These are phyloP conservation scores for Erucastrum elatum DNA, from an alignment of 345 rosid species.

Conservation along the genomic window DNA sequence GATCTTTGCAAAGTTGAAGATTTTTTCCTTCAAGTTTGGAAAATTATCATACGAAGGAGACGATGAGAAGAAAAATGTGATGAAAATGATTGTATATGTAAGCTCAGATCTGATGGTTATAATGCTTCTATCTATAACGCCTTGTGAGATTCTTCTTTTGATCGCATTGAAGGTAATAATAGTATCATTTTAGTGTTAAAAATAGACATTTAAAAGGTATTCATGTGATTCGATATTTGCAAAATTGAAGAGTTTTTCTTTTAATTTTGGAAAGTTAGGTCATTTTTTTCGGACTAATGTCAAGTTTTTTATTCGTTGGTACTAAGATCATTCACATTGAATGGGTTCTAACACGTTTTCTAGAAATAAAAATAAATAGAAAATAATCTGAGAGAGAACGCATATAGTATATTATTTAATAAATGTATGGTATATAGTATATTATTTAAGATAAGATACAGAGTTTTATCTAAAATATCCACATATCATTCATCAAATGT, in stretches of 20 bases:
- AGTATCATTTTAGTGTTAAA: not conserved
- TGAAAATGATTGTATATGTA: slow-evolving; percentile 40
- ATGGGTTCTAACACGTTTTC: too few species aligned
- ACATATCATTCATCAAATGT: too few species aligned
- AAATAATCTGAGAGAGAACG: too few species aligned
- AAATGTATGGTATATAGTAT: too few species aligned
- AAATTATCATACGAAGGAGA: slow-evolving; percentile 24
- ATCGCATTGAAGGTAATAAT: slow-evolving; percentile 37
- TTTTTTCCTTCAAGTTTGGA: too few species aligned
- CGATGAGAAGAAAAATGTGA: slow-evolving; percentile 17
- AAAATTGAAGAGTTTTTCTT: not conserved
- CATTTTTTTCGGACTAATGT: too few species aligned
- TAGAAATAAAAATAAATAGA: too few species aligned
- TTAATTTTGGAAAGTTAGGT: not conserved
- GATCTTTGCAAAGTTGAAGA: too few species aligned
- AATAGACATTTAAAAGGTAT: not conserved
- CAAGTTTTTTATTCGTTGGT: not conserved
- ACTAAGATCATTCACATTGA: too few species aligned
- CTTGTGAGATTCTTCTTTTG: slow-evolving; percentile 42
- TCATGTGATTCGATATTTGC: not conserved
- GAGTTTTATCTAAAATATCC: too few species aligned
- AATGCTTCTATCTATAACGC: slow-evolving; percentile 42
- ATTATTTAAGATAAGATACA: too few species aligned
- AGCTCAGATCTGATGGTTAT: slow-evolving; percentile 37
- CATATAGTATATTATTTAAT: too few species aligned